Base-by-base conservation (phyloP, 1,139 yeast genomes). In the Suhomyces bolitotheri region DNA sequence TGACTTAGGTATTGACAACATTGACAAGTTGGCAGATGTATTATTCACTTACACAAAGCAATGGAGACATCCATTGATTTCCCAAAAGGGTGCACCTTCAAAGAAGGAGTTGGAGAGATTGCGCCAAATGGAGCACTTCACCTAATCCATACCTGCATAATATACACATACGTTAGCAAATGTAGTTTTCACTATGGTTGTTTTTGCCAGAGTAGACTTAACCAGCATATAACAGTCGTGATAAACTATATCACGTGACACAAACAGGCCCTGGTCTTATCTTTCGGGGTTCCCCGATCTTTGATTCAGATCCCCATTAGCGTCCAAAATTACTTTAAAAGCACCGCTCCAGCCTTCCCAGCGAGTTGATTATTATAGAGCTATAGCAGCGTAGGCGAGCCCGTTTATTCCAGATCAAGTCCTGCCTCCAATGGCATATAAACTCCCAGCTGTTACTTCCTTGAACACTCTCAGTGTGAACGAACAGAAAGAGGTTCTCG, bases 1-100 rank as follows among this genome's bases (percentile, higher is more conserved):
- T 24, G 94, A 86, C 54, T 75, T 87, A 54, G 94, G 88, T 33
- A 78, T 87, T 54, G 52, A 60, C 27, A 77, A 76, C 40, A 78
- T 84, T 24, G 85, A 79, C 50, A 74, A 71, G 48, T 72, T 87
- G 51, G 83, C 84, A 43, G 84, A 82, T 52, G 80, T 78, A 49
- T 67, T 85, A 47, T 81, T 82, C 64, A 72, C 77, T 44, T 79
- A 82, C 54, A 80, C 79, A 55, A 71, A 71, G 59, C 75, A 71
- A 45, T 68, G 73, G 58, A 53, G 75, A 66, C 76, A 71, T 55
- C 76, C 76, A 44, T 70, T 70, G 62, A 66, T 70, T 51, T 63
- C 74, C 29, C 73, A 69, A 54, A 63, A 67, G 55, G 73, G 73
- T 45, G 68, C 72, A 33, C 66, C 71, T 33, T 54, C 67, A 31